Base-by-base conservation (phyloP, 345 rosid genomes). In the Syzygium jambos region DNA sequence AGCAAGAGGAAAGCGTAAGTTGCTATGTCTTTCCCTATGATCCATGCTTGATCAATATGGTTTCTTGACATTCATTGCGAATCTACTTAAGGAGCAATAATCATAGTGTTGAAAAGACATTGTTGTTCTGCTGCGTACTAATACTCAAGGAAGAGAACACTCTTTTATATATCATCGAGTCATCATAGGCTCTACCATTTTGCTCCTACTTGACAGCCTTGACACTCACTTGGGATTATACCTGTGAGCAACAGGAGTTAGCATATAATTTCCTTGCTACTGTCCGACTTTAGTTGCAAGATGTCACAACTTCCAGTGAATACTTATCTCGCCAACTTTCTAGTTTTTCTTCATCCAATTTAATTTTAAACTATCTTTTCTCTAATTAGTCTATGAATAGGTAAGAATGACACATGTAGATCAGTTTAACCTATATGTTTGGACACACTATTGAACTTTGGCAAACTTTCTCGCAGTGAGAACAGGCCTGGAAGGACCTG, bases 401-500 rank as follows among this genome's bases (percentile, higher is more conserved):
- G 80, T 34, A 34, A 73, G 49, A 73, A 73, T 2, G 49, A 73
- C 49, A 17, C 25, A 19, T 19, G 80, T 38, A 38, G 80, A 73
- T 73, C 49, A 9, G 27, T 21, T 38, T 73, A 73, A 73, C 56
- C 10, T 85, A 34, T 43, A 34, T 85, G 43, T 86, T 38, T 56
- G 88, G 54, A 34, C 56, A 52, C n/a, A 10, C 86, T 73, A 87
- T 91, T 85, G 85, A 73, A 38, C 82, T 73, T 73, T 19, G 49
- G 82, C 49, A 19, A 38, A 53, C 84, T 52, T 9, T 84, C 51
- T 52, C 87, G 51, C 91, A 98, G 98, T 94, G 85, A 94, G 98
- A 93, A 95, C 98, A 57, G 99, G 99, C 88, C 92, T 96, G 85
- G 99, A 98, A 93, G 99, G 99, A 86, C 97, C 98, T 54, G 98